A percentile compares a stretch with the other conserved stretches of the same genome.
Evolutionary conservation across 1,139 yeast genomes (phyloP).

Genomic region (Blastobotrys capitulatus): DNA sequence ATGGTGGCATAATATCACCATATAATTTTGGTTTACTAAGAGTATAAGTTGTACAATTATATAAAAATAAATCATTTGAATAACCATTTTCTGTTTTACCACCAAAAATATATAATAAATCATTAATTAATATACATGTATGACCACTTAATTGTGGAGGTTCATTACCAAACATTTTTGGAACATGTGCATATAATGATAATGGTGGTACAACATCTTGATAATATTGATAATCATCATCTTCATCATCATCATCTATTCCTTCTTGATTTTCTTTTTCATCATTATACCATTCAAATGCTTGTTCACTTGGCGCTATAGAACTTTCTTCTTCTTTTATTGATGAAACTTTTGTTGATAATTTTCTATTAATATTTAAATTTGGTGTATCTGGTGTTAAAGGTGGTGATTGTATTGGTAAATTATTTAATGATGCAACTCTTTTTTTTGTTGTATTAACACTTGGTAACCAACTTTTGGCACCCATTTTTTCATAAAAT

Average conservation of each 20-base stretch:
- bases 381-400: constrained; percentile 8
- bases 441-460: constrained; percentile 2
- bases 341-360: neutral
- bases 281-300: neutral
- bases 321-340: neutral
- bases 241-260: neutral
- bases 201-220: constrained; percentile 20
- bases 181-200: constrained; percentile 22
- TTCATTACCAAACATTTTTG: constrained; percentile 22
- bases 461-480: constrained; percentile 15
- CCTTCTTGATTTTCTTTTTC: neutral
- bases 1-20: constrained; percentile 20
- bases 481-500: constrained; percentile 14
- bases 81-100: constrained; percentile 21
- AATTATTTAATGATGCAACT: neutral
- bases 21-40: constrained; percentile 15
- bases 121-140: constrained; percentile 16
- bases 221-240: neutral
- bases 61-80: constrained; percentile 19
- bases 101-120: constrained; percentile 21
- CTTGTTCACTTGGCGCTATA: neutral
- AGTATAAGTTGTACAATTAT: constrained; percentile 21
- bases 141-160: constrained; percentile 26
- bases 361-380: too few relatives aligned
- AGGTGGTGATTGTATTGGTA: constrained; percentile 9